Evolutionary conservation across 163 green algal species (phyloP), one percentile per base, ranked within the genome.

Genomic region (Chlorella variabilis): DNA sequence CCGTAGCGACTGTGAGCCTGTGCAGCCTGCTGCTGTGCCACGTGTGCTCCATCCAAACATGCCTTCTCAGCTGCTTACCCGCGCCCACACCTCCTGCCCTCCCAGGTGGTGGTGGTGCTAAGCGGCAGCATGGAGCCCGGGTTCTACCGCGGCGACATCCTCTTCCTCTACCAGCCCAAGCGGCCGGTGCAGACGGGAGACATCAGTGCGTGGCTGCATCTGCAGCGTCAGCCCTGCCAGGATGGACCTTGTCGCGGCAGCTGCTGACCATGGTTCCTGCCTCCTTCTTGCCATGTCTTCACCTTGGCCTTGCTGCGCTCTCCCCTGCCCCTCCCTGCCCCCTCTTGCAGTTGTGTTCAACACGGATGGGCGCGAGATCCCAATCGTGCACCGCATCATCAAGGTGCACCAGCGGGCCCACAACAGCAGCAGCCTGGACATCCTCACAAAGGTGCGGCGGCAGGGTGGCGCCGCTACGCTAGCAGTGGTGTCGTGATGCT

Each of bases 101-200:
- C 21, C 51, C 90, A 97, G 93, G 93, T 98, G 38, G 96, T 99
- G 34, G 96, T 99, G 21, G 97, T 99, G 25, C 89, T 99, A 11
- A 97, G 91, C 74, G 97, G 97, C 20, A 98, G 92, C 89, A 99
- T 99, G 97, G 97, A 99, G 86, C 97, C 97, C 11, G 97, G 90
- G 0, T 99, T 98, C 78, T 94, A 96, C 68, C 84, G 96, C 1
- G 97, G 97, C 0, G 97, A 99, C 90, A 99, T 99, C 76, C 89
- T 99, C 18, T 99, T 99, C 79, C 84, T 99, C 20, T 74, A 89
- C 77, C 93, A 97, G 89, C 94, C 93, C 31, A 80, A 80, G 73
- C 36, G 38, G 27, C 38, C 73, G 1, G 4, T 39, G n/a, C 36
- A 70, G n/a, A 80, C 73, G 4, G 73, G 73, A 0, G 73, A 80